Evolutionary conservation across 2,329 filamentous ascomycete genomes (phyloP), one percentile per base, ranked within the genome.

Genomic region (Beauveria sp.): DNA sequence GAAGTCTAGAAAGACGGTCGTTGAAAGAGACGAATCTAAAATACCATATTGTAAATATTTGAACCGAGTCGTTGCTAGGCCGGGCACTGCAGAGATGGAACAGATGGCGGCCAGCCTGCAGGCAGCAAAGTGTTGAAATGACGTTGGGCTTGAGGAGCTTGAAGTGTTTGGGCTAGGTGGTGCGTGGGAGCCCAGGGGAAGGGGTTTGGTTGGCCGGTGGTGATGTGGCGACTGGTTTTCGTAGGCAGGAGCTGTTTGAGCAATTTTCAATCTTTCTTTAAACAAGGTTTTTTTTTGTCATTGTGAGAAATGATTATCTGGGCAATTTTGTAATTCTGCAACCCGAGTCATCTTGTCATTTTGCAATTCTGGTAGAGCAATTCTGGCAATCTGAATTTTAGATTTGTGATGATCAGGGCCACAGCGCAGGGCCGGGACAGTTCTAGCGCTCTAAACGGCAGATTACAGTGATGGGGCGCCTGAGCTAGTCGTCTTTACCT

Each of bases 61-160:
- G 26, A 5, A 43, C 26, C 26, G 45, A 58, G 56, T 58, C 22
- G 56, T 42, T 30, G 34, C 56, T 22, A 50, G 30, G 34, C 12
- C 45, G 40, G 54, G 43, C 20, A 49, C 54, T 49, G 54, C n/a
- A 40, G 43, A 57, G 20, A 50, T 47, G 43, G 46, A 51, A 50
- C 46, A 22, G 46, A 42, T 43, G 45, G 45, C 16, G 5, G 30
- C 30, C 46, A 34, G 38, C 42, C 45, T 28, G 46, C 54, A 57
- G 43, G 46, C 55, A 58, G 56, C 47, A 59, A 59, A 52, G 30
- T 52, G 57, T 59, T 52, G 57, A 59, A 59, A 59, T 59, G 49
- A 59, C 49, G 47, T 59, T 59, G 57, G 49, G 57, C 38, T 34
- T 52, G 57, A 45, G 34, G 47, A 51, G 46, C 57, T 51, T 43